Evolutionary conservation across 306 rosid genomes (phyloP), one percentile per base, ranked within the genome.

Genomic region (Senna tora): DNA sequence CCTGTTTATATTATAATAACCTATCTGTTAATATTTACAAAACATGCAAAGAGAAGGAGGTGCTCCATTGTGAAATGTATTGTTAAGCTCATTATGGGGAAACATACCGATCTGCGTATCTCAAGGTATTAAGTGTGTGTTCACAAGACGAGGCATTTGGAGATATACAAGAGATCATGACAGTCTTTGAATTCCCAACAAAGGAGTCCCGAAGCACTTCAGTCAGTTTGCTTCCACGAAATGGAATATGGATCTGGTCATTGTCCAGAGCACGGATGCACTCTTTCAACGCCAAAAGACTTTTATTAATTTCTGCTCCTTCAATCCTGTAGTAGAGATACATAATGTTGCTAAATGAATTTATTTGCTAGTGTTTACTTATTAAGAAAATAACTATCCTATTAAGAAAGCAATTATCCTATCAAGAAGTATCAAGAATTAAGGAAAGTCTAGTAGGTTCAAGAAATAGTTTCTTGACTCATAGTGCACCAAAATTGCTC

Each of bases 141-240:
- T 94, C 99, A 51, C 99, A 91, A 30, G 99, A 94, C 56, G 96
- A 94, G 14, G 97, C 96, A 84, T 94, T 94, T 55, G 99, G 99
- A 70, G 99, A 94, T 80, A 94, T 94, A 83, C 97, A 94, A 43
- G 99, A 94, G 76, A 94, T 89, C 99, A 91, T 94, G 62, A 94
- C 99, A 58, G 96, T 94, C 79, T 88, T 91, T 7, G 99, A 94
- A 80, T 94, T 94, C 62, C 99, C 99, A 68, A 94, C 96, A 43
- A 91, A 94, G 60, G 99, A 94, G 83, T 94, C 99, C 52, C 99
- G 99, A 8, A 94, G 99, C 46, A 94, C 99, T 89, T 94, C 97
- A 30, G 99, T 94, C 59, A 94, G 99, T 82, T 94, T 94, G 83
- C 99, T 94, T 83, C 99, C 99, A 34, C 99, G 95, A 62, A 94